These are phyloP conservation scores for Penicillium paneum DNA, from an alignment of 2,329 filamentous ascomycete genomes.

Conservation along the genomic window DNA sequence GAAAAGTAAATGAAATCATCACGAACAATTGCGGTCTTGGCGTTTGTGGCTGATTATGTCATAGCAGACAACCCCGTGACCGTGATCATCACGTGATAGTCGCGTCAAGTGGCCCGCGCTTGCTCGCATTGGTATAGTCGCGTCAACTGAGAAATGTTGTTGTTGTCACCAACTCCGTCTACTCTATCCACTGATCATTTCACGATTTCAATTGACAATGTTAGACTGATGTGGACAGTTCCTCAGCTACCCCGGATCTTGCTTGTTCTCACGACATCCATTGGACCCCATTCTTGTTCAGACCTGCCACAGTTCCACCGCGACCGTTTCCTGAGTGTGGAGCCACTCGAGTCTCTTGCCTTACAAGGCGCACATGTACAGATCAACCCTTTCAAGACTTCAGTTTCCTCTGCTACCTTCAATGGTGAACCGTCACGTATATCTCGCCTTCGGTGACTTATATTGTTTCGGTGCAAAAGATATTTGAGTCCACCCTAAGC, in stretches of 20 bases:
- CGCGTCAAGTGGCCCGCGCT: conserved; percentile 14
- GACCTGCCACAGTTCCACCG: conserved; percentile 10
- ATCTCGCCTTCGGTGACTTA: conserved; percentile 32
- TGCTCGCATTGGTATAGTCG: not conserved
- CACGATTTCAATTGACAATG: not conserved
- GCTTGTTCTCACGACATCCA: conserved; percentile 6
- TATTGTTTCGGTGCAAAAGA: conserved; percentile 56
- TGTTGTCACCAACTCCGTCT: conserved; percentile 1
- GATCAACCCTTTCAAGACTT: conserved; percentile 74
- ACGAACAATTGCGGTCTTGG: not conserved
- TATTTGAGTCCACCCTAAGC: conserved; percentile 95
- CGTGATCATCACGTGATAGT: not conserved
- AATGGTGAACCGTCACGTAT: conserved; percentile 37
- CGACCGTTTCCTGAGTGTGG: conserved; percentile 17
- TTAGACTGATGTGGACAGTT: not conserved
- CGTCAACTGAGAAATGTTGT: not conserved
- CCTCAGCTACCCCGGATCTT: conserved; percentile 1
- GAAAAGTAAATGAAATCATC: conserved; percentile 7
- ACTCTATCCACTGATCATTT: conserved; percentile 7
- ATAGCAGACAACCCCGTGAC: not conserved
- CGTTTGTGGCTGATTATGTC: not conserved
- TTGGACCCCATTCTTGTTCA: conserved; percentile 18
- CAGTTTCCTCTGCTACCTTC: conserved; percentile 58
- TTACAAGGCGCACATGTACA: conserved; percentile 51
- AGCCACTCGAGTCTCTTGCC: conserved; percentile 40